Conservation (phyloP, 2,329 filamentous ascomycete genomes). For the Fusarium hainanense region DNA sequence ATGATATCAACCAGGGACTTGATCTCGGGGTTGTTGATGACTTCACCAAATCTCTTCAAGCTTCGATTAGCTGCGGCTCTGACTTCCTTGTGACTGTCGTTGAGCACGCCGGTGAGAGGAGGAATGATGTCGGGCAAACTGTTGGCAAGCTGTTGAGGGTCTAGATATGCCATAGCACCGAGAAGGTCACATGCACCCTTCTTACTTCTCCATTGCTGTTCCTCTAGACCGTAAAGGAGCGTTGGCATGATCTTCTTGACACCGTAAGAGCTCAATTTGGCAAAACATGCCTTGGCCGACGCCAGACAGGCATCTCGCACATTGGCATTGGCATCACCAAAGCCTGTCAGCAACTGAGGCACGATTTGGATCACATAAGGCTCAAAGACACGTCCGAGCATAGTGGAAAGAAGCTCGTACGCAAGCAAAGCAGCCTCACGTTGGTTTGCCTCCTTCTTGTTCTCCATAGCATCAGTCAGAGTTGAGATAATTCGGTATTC, state of each 20-base stretch:
- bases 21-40: conserved; percentile 97
- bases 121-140: conserved; percentile 98
- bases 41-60: conserved; percentile 96
- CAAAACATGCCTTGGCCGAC: conserved; percentile 93
- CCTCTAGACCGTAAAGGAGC: conserved; percentile 89
- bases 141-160: conserved; percentile 91
- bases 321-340: conserved; percentile 87
- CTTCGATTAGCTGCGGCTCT: conserved; percentile 91
- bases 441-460: conserved; percentile 92
- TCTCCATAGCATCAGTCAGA: conserved; percentile 85
- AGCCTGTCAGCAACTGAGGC: conserved; percentile 86
- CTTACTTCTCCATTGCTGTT: conserved; percentile 97
- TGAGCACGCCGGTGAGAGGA: conserved; percentile 90
- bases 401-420: conserved; percentile 87
- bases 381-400: conserved; percentile 91
- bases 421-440: conserved; percentile 89
- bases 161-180: conserved; percentile 98
- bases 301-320: conserved; percentile 94
- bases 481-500: conserved; percentile 88
- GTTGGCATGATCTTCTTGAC: conserved; percentile 95
- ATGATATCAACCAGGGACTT: conserved; percentile 91
- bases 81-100: conserved; percentile 98
- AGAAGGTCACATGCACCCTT: conserved; percentile 97
- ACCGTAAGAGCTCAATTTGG: conserved; percentile 91
- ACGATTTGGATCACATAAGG: conserved; percentile 97